Percentiles rank a stretch among this genome's conserved stretches.
Conservation (phyloP, 371 early-diverging fungal genomes). For the Sporodiniella umbellata region DNA sequence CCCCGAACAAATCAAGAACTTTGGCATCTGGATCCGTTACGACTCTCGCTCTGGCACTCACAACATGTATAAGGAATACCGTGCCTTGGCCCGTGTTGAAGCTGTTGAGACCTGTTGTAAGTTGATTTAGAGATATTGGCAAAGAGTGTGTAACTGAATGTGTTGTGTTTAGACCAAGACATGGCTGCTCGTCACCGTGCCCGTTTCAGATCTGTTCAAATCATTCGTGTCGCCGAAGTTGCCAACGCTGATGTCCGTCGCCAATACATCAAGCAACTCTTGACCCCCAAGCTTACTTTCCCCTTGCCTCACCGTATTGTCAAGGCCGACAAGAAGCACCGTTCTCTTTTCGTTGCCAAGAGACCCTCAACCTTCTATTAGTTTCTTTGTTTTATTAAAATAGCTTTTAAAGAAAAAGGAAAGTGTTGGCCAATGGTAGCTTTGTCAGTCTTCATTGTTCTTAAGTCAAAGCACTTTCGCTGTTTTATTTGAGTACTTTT, state of each 20-base stretch:
- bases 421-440: too few relatives aligned
- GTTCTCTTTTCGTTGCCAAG: constrained; percentile 77
- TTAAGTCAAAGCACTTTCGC: too few relatives aligned
- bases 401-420: too few relatives aligned
- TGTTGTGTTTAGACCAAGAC: constrained; percentile 68
- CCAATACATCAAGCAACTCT: constrained; percentile 91
- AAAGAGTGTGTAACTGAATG: background rate
- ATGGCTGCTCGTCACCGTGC: constrained; percentile 97
- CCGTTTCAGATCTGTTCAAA: constrained; percentile 92
- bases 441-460: too few relatives aligned
- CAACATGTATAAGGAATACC: constrained; percentile 99
- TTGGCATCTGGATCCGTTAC: constrained; percentile 97
- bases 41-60: constrained; percentile 97
- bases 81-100: constrained; percentile 86
- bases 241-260: constrained; percentile 86
- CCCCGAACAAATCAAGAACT: constrained; percentile 92
- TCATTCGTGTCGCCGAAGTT: constrained; percentile 89
- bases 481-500: too few relatives aligned
- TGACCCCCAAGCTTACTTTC: constrained; percentile 84
- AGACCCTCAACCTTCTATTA: constrained; percentile 85
- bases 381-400: background rate
- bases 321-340: constrained; percentile 62
- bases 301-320: constrained; percentile 92
- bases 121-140: background rate
- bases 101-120: constrained; percentile 87